A percentile compares a stretch with the other conserved stretches of the same genome.
Conservation (phyloP, 495 filamentous ascomycete genomes). For the Terfezia claveryi region DNA sequence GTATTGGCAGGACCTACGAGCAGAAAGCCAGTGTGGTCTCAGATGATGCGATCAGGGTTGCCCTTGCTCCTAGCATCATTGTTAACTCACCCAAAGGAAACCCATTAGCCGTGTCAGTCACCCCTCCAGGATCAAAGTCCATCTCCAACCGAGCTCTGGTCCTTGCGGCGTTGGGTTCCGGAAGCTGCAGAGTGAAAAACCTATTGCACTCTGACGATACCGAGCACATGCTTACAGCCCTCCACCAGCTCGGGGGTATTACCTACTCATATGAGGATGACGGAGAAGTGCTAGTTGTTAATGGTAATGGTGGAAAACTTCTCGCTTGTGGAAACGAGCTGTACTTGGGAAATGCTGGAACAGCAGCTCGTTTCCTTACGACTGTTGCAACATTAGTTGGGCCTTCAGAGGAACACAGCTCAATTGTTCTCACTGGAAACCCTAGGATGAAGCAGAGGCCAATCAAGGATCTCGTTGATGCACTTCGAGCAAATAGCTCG, state of each 20-base stretch:
- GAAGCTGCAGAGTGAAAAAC: constrained; percentile 71
- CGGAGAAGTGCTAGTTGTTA: constrained; percentile 70
- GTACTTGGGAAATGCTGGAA: constrained; percentile 93
- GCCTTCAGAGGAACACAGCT: constrained; percentile 32
- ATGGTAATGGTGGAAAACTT: constrained; percentile 70
- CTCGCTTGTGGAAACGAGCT: constrained; percentile 51
- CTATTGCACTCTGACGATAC: constrained; percentile 92
- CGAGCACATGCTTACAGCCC: constrained; percentile 83
- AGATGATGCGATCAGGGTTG: constrained; percentile 62
- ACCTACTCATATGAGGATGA: constrained; percentile 86
- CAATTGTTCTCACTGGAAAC: constrained; percentile 78
- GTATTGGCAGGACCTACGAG: constrained; percentile 73
- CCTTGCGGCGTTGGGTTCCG: constrained; percentile 72
- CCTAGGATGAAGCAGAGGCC: constrained; percentile 89
- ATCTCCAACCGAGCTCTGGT: constrained; percentile 90
- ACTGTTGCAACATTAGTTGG: constrained; percentile 72
- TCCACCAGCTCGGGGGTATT: constrained; percentile 67
- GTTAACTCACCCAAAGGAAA: constrained; percentile 27
- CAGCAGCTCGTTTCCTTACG: constrained; percentile 85
- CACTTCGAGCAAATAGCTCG: constrained; percentile 64
- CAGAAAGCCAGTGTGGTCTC: constrained; percentile 68
- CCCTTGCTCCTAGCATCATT: constrained; percentile 59
- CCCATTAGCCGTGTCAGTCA: constrained; percentile 36
- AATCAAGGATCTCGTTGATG: constrained; percentile 83
- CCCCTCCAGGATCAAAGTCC: constrained; percentile 89